phyloP scores from a whole-genome alignment of 2,329 filamentous ascomycete species.

The Massarina eburnea region DNA sequence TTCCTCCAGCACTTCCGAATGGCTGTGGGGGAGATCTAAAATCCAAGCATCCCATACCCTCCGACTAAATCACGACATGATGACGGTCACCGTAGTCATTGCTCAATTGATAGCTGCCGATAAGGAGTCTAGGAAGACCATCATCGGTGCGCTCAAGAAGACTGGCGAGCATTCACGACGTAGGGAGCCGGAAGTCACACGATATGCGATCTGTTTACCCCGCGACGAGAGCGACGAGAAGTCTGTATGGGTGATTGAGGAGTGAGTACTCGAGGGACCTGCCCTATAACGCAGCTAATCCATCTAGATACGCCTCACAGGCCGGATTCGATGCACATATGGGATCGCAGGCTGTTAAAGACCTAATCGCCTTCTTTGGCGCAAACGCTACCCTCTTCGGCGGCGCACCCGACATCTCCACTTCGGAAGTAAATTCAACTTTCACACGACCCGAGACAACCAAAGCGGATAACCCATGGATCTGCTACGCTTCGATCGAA shows the following conservation, averaged over 20 bases:
- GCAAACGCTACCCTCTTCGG: slow-evolving; percentile 12
- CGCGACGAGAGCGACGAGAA: slow-evolving; percentile 14
- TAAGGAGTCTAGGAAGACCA: slow-evolving; percentile 10
- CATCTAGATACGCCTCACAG: slow-evolving; percentile 19
- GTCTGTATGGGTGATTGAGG: slow-evolving; percentile 19
- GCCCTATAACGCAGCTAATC: background rate
- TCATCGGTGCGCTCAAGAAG: slow-evolving; percentile 11
- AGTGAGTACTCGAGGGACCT: slow-evolving; percentile 9
- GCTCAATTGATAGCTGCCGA: slow-evolving; percentile 10
- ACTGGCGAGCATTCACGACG: slow-evolving; percentile 11
- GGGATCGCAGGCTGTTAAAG: slow-evolving; percentile 9
- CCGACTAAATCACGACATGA: slow-evolving; percentile 1
- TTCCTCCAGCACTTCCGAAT: no score
- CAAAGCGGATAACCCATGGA: slow-evolving; percentile 15
- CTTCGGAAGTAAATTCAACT: slow-evolving; percentile 10
- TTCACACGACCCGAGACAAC: slow-evolving; percentile 15
- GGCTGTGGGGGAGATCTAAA: no score
- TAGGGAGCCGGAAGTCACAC: slow-evolving; percentile 15
- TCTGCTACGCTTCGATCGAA: slow-evolving; percentile 20
- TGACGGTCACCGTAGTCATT: slow-evolving; percentile 14
- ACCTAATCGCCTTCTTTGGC: slow-evolving; percentile 12
- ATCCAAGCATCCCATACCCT: no score
- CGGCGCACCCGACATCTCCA: slow-evolving; percentile 8
- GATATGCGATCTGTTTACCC: slow-evolving; percentile 15
- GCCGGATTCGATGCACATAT: slow-evolving; percentile 24